These are phyloP conservation scores for Tribonema minus DNA, from an alignment of 108 stramenopile species.

Conservation along the genomic window DNA sequence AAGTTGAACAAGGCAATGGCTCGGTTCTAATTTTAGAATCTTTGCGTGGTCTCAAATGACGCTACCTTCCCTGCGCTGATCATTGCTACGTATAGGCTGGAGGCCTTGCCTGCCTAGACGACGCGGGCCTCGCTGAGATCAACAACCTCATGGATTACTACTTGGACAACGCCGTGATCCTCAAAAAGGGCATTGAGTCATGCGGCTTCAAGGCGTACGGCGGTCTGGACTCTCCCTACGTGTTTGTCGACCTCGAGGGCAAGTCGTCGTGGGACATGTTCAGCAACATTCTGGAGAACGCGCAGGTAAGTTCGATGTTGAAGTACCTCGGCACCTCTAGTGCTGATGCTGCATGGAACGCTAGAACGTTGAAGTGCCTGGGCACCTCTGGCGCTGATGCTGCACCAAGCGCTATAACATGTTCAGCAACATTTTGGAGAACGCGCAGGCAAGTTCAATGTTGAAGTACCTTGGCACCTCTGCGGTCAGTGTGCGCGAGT, in stretches of 20 bases:
- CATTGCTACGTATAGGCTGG: too few species aligned
- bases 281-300: conserved; percentile 83
- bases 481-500: too few species aligned
- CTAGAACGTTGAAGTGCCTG: neutral
- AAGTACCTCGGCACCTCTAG: neutral
- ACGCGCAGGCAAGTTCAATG: neutral
- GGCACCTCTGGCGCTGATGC: neutral
- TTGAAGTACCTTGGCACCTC: neutral
- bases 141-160: conserved; percentile 90
- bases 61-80: too few species aligned
- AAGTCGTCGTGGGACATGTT: conserved; percentile 83
- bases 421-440: neutral
- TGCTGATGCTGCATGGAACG: neutral
- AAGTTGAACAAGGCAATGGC: too few species aligned
- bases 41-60: too few species aligned
- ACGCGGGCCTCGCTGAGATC: conserved; percentile 87
- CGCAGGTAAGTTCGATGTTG: conserved; percentile 54
- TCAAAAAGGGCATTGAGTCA: conserved; percentile 66
- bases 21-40: too few species aligned
- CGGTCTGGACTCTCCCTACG: conserved; percentile 87
- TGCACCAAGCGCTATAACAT: neutral
- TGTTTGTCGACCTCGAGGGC: conserved; percentile 80
- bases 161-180: conserved; percentile 84
- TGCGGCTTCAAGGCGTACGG: conserved; percentile 82
- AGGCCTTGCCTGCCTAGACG: conserved; percentile 84